A percentile compares a stretch with the other conserved stretches of the same genome.
phyloP scores from a whole-genome alignment of 2,329 filamentous ascomycete species.

The Camillea tinctor region DNA sequence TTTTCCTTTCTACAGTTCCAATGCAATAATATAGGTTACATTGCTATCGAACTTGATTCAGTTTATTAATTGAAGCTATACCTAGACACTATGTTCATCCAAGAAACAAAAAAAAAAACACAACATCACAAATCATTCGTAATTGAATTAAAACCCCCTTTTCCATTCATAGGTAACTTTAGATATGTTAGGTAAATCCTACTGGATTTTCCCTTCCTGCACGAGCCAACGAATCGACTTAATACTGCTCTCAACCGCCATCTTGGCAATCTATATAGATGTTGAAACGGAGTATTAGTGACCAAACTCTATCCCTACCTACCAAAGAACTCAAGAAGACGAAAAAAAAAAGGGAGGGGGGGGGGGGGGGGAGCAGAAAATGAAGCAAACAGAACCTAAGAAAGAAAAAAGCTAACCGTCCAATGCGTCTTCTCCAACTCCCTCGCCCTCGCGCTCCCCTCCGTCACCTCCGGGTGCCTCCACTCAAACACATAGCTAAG shows the following conservation, averaged over 20 bases:
- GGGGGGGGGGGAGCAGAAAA: background rate
- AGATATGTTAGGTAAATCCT: too few species aligned
- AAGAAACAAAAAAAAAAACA: too few species aligned
- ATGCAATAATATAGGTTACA: too few species aligned
- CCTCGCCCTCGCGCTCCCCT: conserved; percentile 27
- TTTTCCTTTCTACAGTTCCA: too few species aligned
- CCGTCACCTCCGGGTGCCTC: conserved; percentile 30
- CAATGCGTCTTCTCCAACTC: conserved; percentile 26
- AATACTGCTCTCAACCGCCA: conserved; percentile 33
- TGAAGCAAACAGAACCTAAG: background rate
- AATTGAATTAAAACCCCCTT: too few species aligned
- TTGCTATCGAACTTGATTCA: too few species aligned
- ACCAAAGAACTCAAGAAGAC: background rate
- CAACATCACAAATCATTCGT: too few species aligned
- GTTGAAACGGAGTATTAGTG: too few species aligned
- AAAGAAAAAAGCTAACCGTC: conserved; percentile 22
- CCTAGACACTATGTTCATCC: too few species aligned
- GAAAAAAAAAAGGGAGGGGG: background rate
- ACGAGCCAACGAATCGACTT: conserved; percentile 30
- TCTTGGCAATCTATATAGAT: conserved; percentile 26
- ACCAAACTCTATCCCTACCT: too few species aligned
- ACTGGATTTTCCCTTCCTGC: conserved; percentile 25
- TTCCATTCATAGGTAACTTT: too few species aligned
- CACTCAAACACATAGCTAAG: conserved; percentile 39
- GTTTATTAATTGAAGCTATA: too few species aligned